Percentiles rank a stretch among this genome's conserved stretches.
phyloP scores from a whole-genome alignment of 2,329 filamentous ascomycete genomes.

The Hymenoscyphus infarciens region DNA sequence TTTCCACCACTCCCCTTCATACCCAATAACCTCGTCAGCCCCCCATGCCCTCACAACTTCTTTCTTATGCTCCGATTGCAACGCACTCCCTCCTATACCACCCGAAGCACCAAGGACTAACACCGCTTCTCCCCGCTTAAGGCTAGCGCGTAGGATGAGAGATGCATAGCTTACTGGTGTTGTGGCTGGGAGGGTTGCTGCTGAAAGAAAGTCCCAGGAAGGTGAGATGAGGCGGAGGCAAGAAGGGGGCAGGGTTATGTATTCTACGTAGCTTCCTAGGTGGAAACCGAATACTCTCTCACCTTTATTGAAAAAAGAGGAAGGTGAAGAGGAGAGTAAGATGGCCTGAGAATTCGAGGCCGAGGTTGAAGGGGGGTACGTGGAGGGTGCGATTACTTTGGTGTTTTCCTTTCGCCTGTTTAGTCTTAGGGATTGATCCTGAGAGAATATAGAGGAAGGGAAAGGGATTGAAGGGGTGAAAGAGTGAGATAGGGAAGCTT shows the following conservation, averaged over 20 bases:
- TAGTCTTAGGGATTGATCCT: neutral
- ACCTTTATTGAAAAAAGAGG: constrained; percentile 38
- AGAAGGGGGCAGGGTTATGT: constrained; percentile 41
- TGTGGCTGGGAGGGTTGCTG: constrained; percentile 28
- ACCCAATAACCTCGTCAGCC: constrained; percentile 33
- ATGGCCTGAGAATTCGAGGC: constrained; percentile 59
- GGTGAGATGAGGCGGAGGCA: constrained; percentile 37
- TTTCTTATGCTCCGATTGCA: constrained; percentile 47
- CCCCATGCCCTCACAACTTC: constrained; percentile 40
- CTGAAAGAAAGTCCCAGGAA: constrained; percentile 23
- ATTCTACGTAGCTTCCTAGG: constrained; percentile 51
- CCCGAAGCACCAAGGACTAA: constrained; percentile 37
- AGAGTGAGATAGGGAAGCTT: neutral
- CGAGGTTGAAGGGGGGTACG: constrained; percentile 54
- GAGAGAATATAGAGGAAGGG: neutral
- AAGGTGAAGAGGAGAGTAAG: constrained; percentile 40
- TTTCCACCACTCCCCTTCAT: constrained; percentile 45
- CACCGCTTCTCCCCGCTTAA: constrained; percentile 30
- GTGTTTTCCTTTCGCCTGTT: constrained; percentile 50
- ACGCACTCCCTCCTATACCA: constrained; percentile 47
- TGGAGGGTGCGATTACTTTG: constrained; percentile 57
- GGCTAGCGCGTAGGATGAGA: constrained; percentile 21
- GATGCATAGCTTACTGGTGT: constrained; percentile 28
- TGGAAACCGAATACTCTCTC: constrained; percentile 52
- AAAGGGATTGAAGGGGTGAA: neutral